Conservation (phyloP, 345 rosid genomes). For the Populus pruinosa region DNA sequence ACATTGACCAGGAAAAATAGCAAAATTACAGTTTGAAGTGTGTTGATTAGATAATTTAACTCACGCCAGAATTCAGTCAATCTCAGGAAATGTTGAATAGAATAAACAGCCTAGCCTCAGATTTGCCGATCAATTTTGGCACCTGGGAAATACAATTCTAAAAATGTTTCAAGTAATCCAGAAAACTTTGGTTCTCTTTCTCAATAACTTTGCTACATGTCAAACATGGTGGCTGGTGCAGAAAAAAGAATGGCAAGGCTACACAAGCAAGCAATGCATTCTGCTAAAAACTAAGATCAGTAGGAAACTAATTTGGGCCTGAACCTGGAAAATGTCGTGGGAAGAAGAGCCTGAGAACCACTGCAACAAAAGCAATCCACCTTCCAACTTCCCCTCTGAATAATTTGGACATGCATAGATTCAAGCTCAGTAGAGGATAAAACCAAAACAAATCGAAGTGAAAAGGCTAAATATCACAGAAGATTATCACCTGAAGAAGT, state of each 20-base stretch:
- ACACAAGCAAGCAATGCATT: background rate
- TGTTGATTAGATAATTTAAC: background rate
- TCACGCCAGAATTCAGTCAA: background rate
- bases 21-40: background rate
- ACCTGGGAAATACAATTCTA: too few species aligned
- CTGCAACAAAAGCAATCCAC: conserved; percentile 79
- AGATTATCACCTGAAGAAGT: conserved; percentile 61
- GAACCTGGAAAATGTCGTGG: conserved; percentile 79
- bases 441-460: background rate
- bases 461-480: background rate
- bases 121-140: too few species aligned
- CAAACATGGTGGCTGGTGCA: background rate
- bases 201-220: background rate
- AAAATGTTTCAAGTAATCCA: too few species aligned
- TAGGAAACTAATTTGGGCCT: background rate
- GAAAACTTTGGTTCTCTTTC: too few species aligned
- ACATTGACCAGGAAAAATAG: background rate
- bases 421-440: background rate
- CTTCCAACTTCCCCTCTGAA: conserved; percentile 78
- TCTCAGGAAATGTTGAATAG: too few species aligned
- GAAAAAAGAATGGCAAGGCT: background rate
- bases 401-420: background rate
- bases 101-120: too few species aligned
- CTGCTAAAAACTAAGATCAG: background rate
- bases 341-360: conserved; percentile 72